These are phyloP conservation scores for Sphagnum magellanicum DNA, from an alignment of 228 moss, liverwort and hornwort species.

Conservation along the genomic window DNA sequence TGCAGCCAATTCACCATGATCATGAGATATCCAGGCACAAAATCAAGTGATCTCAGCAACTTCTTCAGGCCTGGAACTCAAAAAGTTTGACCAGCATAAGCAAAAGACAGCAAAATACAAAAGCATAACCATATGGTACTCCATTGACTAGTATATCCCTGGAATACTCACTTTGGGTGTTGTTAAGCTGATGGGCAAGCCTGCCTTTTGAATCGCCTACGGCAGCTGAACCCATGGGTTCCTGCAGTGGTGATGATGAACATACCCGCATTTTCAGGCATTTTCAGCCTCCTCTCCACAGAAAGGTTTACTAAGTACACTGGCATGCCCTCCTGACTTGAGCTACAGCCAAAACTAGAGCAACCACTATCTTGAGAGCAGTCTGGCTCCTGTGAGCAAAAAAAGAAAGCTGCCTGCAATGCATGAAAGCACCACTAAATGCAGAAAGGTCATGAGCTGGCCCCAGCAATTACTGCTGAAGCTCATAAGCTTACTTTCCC, in stretches of 20 bases:
- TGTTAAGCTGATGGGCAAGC: slow-evolving; percentile 1
- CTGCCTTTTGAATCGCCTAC: slow-evolving; percentile 10
- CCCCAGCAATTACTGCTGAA: slow-evolving; percentile 5
- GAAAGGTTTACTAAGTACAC: slow-evolving; percentile 61
- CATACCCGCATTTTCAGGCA: slow-evolving; percentile 66
- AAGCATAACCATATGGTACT: background rate
- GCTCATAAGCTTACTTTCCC: slow-evolving; percentile 44
- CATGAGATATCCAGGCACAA: too few species aligned
- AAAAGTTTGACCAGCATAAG: too few species aligned
- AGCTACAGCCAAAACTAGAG: slow-evolving; percentile 67
- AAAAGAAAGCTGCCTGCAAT: slow-evolving; percentile 38
- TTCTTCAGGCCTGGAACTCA: too few species aligned
- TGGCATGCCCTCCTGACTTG: slow-evolving; percentile 59
- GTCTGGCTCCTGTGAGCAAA: slow-evolving; percentile 47
- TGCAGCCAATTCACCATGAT: too few species aligned
- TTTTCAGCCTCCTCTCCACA: slow-evolving; percentile 78
- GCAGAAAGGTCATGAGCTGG: slow-evolving; percentile 35
- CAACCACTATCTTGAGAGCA: slow-evolving; percentile 54
- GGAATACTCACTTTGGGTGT: slow-evolving; percentile 8
- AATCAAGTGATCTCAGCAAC: too few species aligned
- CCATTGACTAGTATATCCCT: slow-evolving; percentile 1
- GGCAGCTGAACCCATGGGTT: slow-evolving; percentile 17
- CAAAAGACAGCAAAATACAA: too few species aligned
- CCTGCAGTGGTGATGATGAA: slow-evolving; percentile 23
- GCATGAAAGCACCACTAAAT: slow-evolving; percentile 37